Evolutionary conservation across 768 basidiomycete genomes (phyloP), one percentile per base, ranked within the genome.

Genomic region (Galerina marginata): DNA sequence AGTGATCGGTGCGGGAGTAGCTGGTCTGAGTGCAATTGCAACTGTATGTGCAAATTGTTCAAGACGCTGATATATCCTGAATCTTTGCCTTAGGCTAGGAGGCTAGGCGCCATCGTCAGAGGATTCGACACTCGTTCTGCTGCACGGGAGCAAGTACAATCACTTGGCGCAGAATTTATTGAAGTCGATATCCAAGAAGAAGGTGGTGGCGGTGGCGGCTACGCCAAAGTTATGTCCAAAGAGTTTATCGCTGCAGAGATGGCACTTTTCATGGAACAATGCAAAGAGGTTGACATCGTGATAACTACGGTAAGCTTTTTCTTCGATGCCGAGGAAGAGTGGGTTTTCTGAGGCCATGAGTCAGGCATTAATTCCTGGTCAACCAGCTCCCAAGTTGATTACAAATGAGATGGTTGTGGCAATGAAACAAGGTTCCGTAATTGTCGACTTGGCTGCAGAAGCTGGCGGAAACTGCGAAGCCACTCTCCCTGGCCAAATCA

Each of bases 391-490:
- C 0, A 95, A 88, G 70, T 72, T 95, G 45, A 93, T 95, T 68
- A 91, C 88, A 5, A 81, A 87, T 62, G 89, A 92, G 79, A 94
- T 95, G 90, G 82, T 95, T 12, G 84, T 87, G 42, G 90, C 87
- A n/a, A 94, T 95, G 93, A 94, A 91, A 66, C 92, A 91, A 76
- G 93, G 93, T 25, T 95, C 93, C 4, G 87, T 95, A 29, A 85
- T 95, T 54, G 93, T 95, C 26, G 93, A 95, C 72, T 71, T 92
- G 59, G 93, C 93, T 40, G 89, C 92, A 14, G 93, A 95, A 75
- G 84, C 92, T 46, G 93, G 93, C n/a, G 93, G 93, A 12, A 95
- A 95, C 63, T 95, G 93, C 67, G 89, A 87, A 66, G 88, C 86
- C 12, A 95, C 93, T 9, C 79, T 81, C 52, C 92, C 93, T 6